A percentile compares a stretch with the other conserved stretches of the same genome.
Evolutionary conservation across 768 basidiomycete genomes (phyloP).

Genomic region (Fomitopsis pulvina): DNA sequence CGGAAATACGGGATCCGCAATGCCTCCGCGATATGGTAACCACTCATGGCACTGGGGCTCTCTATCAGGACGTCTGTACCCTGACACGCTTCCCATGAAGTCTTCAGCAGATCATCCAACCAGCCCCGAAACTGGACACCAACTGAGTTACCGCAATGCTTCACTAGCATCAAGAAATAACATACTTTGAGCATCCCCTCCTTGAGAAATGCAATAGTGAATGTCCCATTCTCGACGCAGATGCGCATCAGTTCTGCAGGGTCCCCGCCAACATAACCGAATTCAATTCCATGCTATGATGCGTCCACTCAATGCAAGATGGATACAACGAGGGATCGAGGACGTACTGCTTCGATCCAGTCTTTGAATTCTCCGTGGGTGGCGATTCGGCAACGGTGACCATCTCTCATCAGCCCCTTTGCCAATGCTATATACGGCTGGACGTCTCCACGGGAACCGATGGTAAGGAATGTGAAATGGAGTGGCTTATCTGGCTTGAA

Average conservation of each 20-base stretch:
- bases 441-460: slow-evolving; percentile 94
- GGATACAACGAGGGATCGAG: slow-evolving; percentile 1
- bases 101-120: slow-evolving; percentile 92
- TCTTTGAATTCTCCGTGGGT: slow-evolving; percentile 92
- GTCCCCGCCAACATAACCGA: slow-evolving; percentile 90
- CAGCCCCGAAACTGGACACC: slow-evolving; percentile 85
- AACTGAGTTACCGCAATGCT: not conserved
- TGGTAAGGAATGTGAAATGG: slow-evolving; percentile 91
- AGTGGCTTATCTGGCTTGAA: slow-evolving; percentile 87
- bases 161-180: not conserved
- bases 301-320: no score
- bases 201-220: slow-evolving; percentile 91
- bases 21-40: slow-evolving; percentile 95
- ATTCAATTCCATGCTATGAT: slow-evolving; percentile 88
- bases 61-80: slow-evolving; percentile 90
- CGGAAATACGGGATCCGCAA: slow-evolving; percentile 90
- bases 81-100: slow-evolving; percentile 96
- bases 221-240: slow-evolving; percentile 97
- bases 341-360: slow-evolving; percentile 88
- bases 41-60: slow-evolving; percentile 96
- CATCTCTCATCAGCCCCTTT: slow-evolving; percentile 85
- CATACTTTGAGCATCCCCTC: slow-evolving; percentile 81
- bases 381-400: slow-evolving; percentile 85
- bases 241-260: slow-evolving; percentile 97
- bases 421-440: slow-evolving; percentile 97